A percentile compares a stretch with the other conserved stretches of the same genome.
Evolutionary conservation across 2,329 filamentous ascomycete genomes (phyloP).

Genomic region (Pseudocercospora ulei): DNA sequence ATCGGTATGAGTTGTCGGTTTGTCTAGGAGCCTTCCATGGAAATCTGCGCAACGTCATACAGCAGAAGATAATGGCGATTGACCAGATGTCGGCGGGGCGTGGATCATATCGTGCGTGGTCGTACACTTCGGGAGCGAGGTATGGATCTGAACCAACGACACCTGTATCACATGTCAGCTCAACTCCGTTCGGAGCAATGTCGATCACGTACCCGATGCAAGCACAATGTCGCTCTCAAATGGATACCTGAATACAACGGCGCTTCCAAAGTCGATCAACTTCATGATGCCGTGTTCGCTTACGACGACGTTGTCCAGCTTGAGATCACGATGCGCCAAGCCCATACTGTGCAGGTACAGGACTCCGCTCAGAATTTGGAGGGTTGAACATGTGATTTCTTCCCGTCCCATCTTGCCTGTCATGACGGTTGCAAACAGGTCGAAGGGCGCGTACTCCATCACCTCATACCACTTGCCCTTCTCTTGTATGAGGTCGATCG

Average conservation of each 20-base stretch:
- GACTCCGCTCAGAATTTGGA: slow-evolving; percentile 90
- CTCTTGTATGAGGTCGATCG: slow-evolving; percentile 90
- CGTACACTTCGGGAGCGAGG: slow-evolving; percentile 91
- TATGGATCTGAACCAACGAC: slow-evolving; percentile 88
- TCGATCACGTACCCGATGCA: slow-evolving; percentile 57
- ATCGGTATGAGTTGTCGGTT: slow-evolving; percentile 87
- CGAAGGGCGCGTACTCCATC: slow-evolving; percentile 95
- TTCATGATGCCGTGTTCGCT: slow-evolving; percentile 98
- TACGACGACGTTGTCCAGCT: slow-evolving; percentile 95
- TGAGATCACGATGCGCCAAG: slow-evolving; percentile 85
- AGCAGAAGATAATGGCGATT: slow-evolving; percentile 95
- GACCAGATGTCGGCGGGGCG: slow-evolving; percentile 96
- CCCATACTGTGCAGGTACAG: slow-evolving; percentile 93
- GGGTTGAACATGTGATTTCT: slow-evolving; percentile 80
- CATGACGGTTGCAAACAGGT: slow-evolving; percentile 97
- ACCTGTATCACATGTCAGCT: slow-evolving; percentile 40
- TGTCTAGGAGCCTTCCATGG: slow-evolving; percentile 92
- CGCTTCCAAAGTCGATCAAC: slow-evolving; percentile 96
- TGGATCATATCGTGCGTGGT: slow-evolving; percentile 84
- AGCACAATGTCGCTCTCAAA: slow-evolving; percentile 82
- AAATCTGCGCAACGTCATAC: slow-evolving; percentile 90
- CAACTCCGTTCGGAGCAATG: neutral
- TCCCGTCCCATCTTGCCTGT: slow-evolving; percentile 92
- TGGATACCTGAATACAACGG: slow-evolving; percentile 92
- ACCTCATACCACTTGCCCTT: slow-evolving; percentile 94